A percentile compares a stretch with the other conserved stretches of the same genome.
Conservation (phyloP, 345 rosid genomes). For the Euphorbia lathyris region DNA sequence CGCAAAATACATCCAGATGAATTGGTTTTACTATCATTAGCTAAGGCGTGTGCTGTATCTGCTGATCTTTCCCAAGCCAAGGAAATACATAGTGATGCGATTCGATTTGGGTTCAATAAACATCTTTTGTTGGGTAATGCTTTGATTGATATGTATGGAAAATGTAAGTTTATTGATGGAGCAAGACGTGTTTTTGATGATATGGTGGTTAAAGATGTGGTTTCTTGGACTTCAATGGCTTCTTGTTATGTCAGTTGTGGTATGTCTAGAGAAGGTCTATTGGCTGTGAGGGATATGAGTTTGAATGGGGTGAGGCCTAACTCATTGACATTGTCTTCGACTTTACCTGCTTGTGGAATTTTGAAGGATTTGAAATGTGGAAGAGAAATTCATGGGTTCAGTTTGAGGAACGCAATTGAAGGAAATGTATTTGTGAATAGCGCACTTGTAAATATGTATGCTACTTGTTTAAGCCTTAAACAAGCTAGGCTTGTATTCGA, state of each 20-base stretch:
- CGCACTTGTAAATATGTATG: slow-evolving; percentile 34
- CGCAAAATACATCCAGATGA: slow-evolving; percentile 19
- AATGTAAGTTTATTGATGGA: slow-evolving; percentile 20
- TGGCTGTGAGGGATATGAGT: slow-evolving; percentile 19
- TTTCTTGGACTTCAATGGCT: slow-evolving; percentile 31
- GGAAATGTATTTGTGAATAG: slow-evolving; percentile 23
- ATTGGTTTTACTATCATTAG: slow-evolving; percentile 14
- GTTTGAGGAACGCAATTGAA: slow-evolving; percentile 23
- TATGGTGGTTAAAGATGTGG: slow-evolving; percentile 20
- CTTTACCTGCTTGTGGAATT: slow-evolving; percentile 23
- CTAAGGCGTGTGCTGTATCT: slow-evolving; percentile 24
- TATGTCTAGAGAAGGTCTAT: slow-evolving; percentile 12
- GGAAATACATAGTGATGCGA: slow-evolving; percentile 25
- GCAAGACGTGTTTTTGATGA: slow-evolving; percentile 24
- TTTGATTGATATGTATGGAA: slow-evolving; percentile 33
- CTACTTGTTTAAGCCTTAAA: slow-evolving; percentile 20
- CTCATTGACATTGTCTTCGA: slow-evolving; percentile 23
- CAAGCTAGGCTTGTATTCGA: slow-evolving; percentile 23
- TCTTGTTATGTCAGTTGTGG: slow-evolving; percentile 28
- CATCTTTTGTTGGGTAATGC: slow-evolving; percentile 25
- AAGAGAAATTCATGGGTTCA: slow-evolving; percentile 28
- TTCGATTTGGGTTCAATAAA: slow-evolving; percentile 3
- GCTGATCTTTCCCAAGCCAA: slow-evolving; percentile 22
- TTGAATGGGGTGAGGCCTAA: slow-evolving; percentile 24
- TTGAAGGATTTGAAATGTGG: slow-evolving; percentile 23